Evolutionary conservation across 2,329 filamentous ascomycete genomes (phyloP).

Genomic region (Colletotrichum agaves): DNA sequence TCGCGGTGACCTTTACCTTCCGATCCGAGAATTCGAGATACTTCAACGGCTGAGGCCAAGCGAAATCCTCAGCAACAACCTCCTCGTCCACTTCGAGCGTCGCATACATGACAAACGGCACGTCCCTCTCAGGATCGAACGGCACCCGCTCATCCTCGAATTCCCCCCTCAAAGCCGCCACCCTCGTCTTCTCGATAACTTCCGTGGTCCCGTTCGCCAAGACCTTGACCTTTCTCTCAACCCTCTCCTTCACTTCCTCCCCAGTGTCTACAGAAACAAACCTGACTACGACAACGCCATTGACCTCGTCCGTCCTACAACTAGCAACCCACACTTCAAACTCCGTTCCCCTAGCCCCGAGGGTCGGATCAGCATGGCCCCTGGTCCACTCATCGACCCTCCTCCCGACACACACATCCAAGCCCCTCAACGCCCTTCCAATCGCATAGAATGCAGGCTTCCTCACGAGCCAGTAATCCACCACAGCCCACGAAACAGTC

Average conservation of each 20-base stretch:
- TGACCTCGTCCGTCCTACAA: slow-evolving; percentile 41
- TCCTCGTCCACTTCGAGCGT: slow-evolving; percentile 51
- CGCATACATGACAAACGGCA: slow-evolving; percentile 60
- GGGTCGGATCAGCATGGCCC: slow-evolving; percentile 54
- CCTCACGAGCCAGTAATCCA: slow-evolving; percentile 44
- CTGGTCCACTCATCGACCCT: slow-evolving; percentile 56
- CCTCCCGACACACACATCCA: slow-evolving; percentile 67
- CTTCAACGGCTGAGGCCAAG: slow-evolving; percentile 73
- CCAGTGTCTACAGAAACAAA: slow-evolving; percentile 56
- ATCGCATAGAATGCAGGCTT: slow-evolving; percentile 39
- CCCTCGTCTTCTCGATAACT: slow-evolving; percentile 48
- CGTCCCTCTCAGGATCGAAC: slow-evolving; percentile 50
- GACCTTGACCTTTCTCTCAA: slow-evolving; percentile 42
- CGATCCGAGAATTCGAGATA: slow-evolving; percentile 63
- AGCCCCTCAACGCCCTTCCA: slow-evolving; percentile 68
- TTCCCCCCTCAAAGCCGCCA: slow-evolving; percentile 16
- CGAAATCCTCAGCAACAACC: slow-evolving; percentile 58
- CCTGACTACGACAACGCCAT: slow-evolving; percentile 46
- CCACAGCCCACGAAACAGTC: slow-evolving; percentile 72
- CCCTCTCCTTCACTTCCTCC: slow-evolving; percentile 44
- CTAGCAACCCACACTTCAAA: slow-evolving; percentile 59
- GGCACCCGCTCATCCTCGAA: slow-evolving; percentile 40
- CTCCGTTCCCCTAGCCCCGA: slow-evolving; percentile 48
- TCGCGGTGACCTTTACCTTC: slow-evolving; percentile 47
- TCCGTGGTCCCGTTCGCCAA: slow-evolving; percentile 53